Conservation (phyloP, 352 stramenopile genomes). For the Thalassiosira sp. region DNA sequence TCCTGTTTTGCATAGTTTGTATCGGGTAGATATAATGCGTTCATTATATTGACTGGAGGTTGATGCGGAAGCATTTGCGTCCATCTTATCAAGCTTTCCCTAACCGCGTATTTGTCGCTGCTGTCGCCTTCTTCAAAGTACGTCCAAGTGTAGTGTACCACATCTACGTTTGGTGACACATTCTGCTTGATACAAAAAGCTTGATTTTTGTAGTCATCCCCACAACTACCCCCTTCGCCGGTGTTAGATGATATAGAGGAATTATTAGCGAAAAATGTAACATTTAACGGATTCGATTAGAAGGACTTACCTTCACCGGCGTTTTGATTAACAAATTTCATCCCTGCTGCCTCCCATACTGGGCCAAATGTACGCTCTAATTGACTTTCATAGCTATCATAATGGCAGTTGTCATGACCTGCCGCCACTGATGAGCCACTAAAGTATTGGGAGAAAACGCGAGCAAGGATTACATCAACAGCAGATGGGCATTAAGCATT, state of each 20-base stretch:
- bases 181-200: slow-evolving; percentile 57
- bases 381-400: slow-evolving; percentile 56
- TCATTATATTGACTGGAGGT: slow-evolving; percentile 45
- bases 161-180: slow-evolving; percentile 48
- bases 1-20: slow-evolving; percentile 10
- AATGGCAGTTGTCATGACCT: slow-evolving; percentile 53
- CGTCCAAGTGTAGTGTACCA: slow-evolving; percentile 55
- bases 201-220: slow-evolving; percentile 47
- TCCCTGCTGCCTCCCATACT: slow-evolving; percentile 50
- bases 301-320: slow-evolving; percentile 48
- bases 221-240: slow-evolving; percentile 49
- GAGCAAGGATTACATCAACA: too few species aligned
- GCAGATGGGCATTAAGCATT: too few species aligned
- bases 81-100: slow-evolving; percentile 52
- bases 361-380: slow-evolving; percentile 42
- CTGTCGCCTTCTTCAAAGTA: slow-evolving; percentile 48
- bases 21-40: slow-evolving; percentile 8
- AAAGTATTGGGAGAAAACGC: too few species aligned
- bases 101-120: not conserved
- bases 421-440: slow-evolving; percentile 42
- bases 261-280: too few species aligned
- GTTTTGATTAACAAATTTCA: slow-evolving; percentile 54
- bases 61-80: slow-evolving; percentile 50
- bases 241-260: too few species aligned
- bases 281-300: too few species aligned